Conservation (phyloP, 345 rosid genomes). For the Melastoma malabathricum region DNA sequence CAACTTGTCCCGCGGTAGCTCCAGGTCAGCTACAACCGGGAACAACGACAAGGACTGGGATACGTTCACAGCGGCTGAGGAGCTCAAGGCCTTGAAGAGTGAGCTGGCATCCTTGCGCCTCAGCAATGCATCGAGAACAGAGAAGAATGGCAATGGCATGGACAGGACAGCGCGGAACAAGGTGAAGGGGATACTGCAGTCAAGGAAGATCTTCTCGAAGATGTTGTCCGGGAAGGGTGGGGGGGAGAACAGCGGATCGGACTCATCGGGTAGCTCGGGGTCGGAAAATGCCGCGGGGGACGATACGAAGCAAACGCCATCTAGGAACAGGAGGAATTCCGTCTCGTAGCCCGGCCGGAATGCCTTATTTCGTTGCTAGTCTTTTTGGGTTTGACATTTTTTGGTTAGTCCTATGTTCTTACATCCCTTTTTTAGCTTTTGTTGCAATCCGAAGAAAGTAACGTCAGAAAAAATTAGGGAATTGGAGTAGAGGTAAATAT, state of each 20-base stretch:
- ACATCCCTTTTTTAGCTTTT: too few relatives aligned
- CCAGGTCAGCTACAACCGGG: constrained; percentile 44
- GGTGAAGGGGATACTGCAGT: constrained; percentile 61
- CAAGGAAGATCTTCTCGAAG: constrained; percentile 51
- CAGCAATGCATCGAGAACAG: constrained; percentile 20
- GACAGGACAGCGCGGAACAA: constrained; percentile 34
- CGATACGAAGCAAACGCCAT: constrained; percentile 45
- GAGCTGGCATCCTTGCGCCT: constrained; percentile 53
- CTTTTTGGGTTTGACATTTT: too few relatives aligned
- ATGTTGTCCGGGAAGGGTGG: constrained; percentile 44
- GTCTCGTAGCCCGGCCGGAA: constrained; percentile 30
- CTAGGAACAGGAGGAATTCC: constrained; percentile 56
- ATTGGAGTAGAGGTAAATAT: too few relatives aligned
- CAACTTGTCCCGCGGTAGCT: constrained; percentile 42
- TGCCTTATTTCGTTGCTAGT: background rate
- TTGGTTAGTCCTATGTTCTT: too few relatives aligned
- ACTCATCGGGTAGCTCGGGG: constrained; percentile 62
- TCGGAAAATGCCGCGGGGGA: constrained; percentile 32
- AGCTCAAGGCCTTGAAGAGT: constrained; percentile 50
- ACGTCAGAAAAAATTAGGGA: too few relatives aligned
- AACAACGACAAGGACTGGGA: constrained; percentile 84
- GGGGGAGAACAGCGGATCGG: constrained; percentile 58
- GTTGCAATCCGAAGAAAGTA: too few relatives aligned
- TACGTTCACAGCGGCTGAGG: constrained; percentile 52
- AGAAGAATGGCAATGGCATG: constrained; percentile 18